phyloP scores from a whole-genome alignment of 2,329 filamentous ascomycete species.

The Nothophaeocryptopus gaeumannii region DNA sequence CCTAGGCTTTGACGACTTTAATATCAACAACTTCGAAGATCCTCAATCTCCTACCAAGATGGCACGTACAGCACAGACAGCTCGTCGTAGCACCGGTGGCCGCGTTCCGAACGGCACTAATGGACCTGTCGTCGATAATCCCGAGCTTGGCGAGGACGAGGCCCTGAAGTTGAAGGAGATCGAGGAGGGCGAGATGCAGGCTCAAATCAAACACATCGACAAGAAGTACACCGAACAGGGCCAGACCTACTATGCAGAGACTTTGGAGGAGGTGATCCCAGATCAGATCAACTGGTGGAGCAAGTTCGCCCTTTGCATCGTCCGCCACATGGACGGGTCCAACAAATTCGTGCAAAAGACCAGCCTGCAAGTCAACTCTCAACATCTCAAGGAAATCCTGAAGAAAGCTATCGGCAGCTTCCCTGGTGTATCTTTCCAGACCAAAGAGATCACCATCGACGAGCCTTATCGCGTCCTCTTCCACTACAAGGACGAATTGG shows the following conservation, averaged over 20 bases:
- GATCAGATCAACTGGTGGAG: conserved; percentile 31
- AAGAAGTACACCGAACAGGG: conserved; percentile 29
- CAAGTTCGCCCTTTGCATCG: conserved; percentile 25
- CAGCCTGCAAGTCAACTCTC: conserved; percentile 30
- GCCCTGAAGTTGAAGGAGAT: conserved; percentile 27
- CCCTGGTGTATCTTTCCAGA: conserved; percentile 31
- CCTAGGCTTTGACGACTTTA: conserved; percentile 1
- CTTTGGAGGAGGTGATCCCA: conserved; percentile 28
- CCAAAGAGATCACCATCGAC: conserved; percentile 31
- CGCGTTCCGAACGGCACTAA: neutral
- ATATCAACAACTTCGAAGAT: neutral
- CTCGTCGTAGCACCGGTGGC: conserved; percentile 17
- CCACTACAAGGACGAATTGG: conserved; percentile 31
- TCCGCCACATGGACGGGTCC: conserved; percentile 17
- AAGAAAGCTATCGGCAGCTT: conserved; percentile 25
- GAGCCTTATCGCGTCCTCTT: conserved; percentile 30
- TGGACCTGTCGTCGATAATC: conserved; percentile 17
- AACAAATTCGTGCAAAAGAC: conserved; percentile 23
- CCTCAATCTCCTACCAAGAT: conserved; percentile 1
- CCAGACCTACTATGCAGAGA: conserved; percentile 29
- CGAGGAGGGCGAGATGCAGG: conserved; percentile 29
- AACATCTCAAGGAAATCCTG: conserved; percentile 32
- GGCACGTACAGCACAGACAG: conserved; percentile 22
- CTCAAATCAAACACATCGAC: conserved; percentile 27
- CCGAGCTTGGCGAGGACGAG: conserved; percentile 25